phyloP scores from a whole-genome alignment of 495 filamentous ascomycete species.

The Podospora fimiseda region DNA sequence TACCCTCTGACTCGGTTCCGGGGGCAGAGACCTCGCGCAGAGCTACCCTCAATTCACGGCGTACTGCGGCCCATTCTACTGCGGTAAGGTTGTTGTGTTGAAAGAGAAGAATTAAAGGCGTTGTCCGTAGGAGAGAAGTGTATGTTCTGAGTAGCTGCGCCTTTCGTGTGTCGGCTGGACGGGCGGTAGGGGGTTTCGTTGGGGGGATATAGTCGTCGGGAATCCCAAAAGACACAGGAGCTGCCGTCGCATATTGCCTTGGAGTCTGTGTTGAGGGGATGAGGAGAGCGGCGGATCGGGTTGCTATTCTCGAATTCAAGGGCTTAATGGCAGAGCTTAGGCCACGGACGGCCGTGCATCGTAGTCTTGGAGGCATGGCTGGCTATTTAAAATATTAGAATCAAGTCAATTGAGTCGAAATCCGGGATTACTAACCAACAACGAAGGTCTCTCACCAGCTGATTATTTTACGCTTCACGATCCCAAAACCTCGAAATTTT shows the following conservation, averaged over 20 bases:
- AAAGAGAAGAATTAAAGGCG: slow-evolving; percentile 84
- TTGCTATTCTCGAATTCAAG: slow-evolving; percentile 13
- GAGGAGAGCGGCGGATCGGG: slow-evolving; percentile 13
- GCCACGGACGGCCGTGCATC: slow-evolving; percentile 25
- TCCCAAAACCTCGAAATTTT: no score
- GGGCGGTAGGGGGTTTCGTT: slow-evolving; percentile 82
- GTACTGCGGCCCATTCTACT: slow-evolving; percentile 77
- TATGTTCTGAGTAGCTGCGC: slow-evolving; percentile 92
- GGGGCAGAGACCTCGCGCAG: slow-evolving; percentile 50
- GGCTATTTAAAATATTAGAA: not conserved
- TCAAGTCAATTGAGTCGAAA: no score
- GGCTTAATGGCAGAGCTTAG: slow-evolving; percentile 17
- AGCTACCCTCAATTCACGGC: slow-evolving; percentile 70
- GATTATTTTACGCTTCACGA: not conserved
- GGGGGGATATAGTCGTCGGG: slow-evolving; percentile 53
- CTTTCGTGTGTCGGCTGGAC: slow-evolving; percentile 79
- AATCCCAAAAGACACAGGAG: slow-evolving; percentile 41
- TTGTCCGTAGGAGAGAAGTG: slow-evolving; percentile 83
- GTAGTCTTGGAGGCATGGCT: slow-evolving; percentile 28
- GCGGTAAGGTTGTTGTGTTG: slow-evolving; percentile 94
- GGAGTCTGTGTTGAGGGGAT: slow-evolving; percentile 16
- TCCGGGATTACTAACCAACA: slow-evolving; percentile 6
- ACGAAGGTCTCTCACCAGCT: not conserved
- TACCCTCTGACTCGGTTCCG: slow-evolving; percentile 8
- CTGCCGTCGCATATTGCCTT: slow-evolving; percentile 33